These are phyloP conservation scores for Dioscorea alata DNA, from an alignment of 106 monocot genomes.

Conservation along the genomic window DNA sequence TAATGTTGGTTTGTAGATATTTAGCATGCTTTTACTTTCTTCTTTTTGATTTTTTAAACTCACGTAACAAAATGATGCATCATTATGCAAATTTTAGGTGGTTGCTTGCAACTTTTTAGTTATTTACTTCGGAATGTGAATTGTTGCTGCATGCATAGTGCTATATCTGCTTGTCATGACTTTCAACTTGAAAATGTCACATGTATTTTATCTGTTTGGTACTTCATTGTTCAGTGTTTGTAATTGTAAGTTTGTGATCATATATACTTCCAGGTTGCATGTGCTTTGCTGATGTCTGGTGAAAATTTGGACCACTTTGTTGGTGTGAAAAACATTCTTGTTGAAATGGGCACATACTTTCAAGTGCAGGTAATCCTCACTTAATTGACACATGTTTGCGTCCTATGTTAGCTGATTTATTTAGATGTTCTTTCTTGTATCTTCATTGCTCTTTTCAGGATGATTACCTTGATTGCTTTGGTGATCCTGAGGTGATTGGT, in stretches of 20 bases:
- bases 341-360: conserved; percentile 96
- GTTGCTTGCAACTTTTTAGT: not conserved
- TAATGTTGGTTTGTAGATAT: no score
- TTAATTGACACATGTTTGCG: not conserved
- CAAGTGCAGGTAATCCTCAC: conserved; percentile 74
- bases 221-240: no score
- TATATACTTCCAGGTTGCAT: conserved; percentile 61
- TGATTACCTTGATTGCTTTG: conserved; percentile 93
- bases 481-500: conserved; percentile 92
- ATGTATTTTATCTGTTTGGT: no score
- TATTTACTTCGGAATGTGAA: not conserved
- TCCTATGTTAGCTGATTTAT: not conserved
- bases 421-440: not conserved
- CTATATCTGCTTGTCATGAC: no score
- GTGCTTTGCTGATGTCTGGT: conserved; percentile 86
- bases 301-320: conserved; percentile 70
- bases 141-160: not conserved
- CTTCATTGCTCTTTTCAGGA: conserved; percentile 42
- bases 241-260: no score
- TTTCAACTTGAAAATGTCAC: no score
- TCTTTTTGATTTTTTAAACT: no score
- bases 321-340: conserved; percentile 74
- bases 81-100: no score
- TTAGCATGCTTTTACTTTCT: no score
- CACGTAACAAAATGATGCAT: no score